phyloP scores from a whole-genome alignment of 257 asterid genomes.

The Solanum chmielewskii region DNA sequence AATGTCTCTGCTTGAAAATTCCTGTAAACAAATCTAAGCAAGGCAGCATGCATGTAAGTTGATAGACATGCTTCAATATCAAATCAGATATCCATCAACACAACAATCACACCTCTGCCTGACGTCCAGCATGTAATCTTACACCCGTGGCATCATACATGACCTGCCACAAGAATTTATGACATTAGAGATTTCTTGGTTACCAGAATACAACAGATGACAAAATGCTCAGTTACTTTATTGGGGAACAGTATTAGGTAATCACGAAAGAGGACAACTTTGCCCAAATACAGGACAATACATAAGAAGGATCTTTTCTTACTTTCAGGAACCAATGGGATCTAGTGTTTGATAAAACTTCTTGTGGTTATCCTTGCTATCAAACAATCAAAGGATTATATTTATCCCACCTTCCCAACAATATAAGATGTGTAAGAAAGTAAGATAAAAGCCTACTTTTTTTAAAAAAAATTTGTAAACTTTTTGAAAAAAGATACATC shows the following conservation, averaged over 20 bases:
- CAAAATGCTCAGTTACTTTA: not conserved
- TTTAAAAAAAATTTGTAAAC: not conserved
- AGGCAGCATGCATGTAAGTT: not conserved
- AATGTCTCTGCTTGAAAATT: not conserved
- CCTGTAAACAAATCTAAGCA: not conserved
- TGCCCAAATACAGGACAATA: not conserved
- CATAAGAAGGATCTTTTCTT: not conserved
- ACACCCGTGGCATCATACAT: constrained; percentile 16
- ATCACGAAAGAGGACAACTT: not conserved
- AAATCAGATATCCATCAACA: not conserved
- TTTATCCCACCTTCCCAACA: not conserved
- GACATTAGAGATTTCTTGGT: not conserved
- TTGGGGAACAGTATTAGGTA: not conserved
- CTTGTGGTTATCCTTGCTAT: not conserved
- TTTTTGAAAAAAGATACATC: not conserved
- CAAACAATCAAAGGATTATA: not conserved
- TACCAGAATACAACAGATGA: not conserved
- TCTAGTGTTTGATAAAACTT: not conserved
- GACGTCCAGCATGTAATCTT: constrained; percentile 13
- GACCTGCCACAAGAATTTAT: constrained; percentile 2
- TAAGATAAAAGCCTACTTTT: not conserved
- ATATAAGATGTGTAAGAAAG: not conserved
- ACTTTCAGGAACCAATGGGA: not conserved
- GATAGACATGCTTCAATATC: not conserved
- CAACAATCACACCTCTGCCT: constrained; percentile 7